Evolutionary conservation across 768 basidiomycete species (phyloP).

Genomic region (Tubosaeta sp.): DNA sequence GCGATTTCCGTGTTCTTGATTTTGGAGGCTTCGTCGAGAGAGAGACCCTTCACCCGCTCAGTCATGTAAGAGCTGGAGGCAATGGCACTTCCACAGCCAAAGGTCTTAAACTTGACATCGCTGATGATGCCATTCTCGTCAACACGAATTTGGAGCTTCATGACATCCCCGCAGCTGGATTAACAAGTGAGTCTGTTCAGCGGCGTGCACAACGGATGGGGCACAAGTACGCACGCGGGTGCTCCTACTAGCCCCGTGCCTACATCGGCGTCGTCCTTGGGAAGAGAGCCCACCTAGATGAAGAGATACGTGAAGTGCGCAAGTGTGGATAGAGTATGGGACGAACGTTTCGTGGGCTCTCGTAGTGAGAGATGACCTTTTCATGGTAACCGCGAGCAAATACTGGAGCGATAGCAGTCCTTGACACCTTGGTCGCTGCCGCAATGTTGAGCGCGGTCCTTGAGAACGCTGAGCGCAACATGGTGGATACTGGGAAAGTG

Average conservation of each 20-base stretch:
- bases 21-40: constrained; percentile 88
- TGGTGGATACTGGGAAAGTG: constrained; percentile 40
- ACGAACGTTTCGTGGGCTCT: constrained; percentile 93
- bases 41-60: constrained; percentile 93
- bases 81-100: constrained; percentile 97
- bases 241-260: constrained; percentile 98
- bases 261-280: constrained; percentile 87
- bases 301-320: constrained; percentile 45
- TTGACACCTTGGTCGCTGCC: constrained; percentile 41
- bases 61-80: constrained; percentile 99
- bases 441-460: constrained; percentile 44
- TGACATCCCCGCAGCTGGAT: constrained; percentile 90
- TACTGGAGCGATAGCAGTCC: constrained; percentile 43
- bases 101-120: constrained; percentile 99
- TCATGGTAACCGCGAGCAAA: constrained; percentile 81
- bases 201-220: constrained; percentile 5
- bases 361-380: constrained; percentile 97
- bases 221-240: constrained; percentile 67
- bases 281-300: constrained; percentile 87
- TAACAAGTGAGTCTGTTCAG: constrained; percentile 13
- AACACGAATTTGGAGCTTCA: constrained; percentile 99
- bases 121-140: constrained; percentile 92
- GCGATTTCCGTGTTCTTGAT: constrained; percentile 99
- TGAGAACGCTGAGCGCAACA: constrained; percentile 65
- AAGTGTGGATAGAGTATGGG: constrained; percentile 29